Percentiles rank a stretch among this genome's conserved stretches.
These are phyloP conservation scores for Dillenia suffruticosa DNA, from an alignment of 164 flowering plant genomes.

Conservation along the genomic window DNA sequence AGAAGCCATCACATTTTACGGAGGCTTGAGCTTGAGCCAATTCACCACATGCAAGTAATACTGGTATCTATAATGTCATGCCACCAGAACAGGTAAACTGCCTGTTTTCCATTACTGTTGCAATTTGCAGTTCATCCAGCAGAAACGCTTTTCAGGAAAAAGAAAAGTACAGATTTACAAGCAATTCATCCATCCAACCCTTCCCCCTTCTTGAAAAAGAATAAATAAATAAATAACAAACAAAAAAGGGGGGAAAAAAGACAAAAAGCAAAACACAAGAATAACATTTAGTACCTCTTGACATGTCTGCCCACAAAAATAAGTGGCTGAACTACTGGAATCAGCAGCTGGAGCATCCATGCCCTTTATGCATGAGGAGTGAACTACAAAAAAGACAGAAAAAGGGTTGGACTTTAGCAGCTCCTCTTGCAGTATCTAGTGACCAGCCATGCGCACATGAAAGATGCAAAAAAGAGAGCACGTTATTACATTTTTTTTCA, in stretches of 20 bases:
- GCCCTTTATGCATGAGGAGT: slow-evolving; percentile 38
- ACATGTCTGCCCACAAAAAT: slow-evolving; percentile 56
- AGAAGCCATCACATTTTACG: too few relatives aligned
- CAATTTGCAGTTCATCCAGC: too few relatives aligned
- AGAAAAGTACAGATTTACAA: too few relatives aligned
- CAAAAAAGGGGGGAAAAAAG: neutral
- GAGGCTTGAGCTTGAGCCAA: too few relatives aligned
- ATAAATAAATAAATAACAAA: neutral
- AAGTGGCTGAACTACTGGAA: slow-evolving; percentile 13
- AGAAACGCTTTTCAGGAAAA: too few relatives aligned
- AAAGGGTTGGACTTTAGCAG: neutral
- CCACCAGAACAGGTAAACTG: too few relatives aligned
- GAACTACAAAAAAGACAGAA: slow-evolving; percentile 30
- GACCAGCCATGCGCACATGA: neutral
- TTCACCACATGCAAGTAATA: too few relatives aligned
- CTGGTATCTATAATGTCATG: too few relatives aligned
- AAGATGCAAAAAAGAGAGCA: neutral
- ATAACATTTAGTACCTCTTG: slow-evolving; percentile 39
- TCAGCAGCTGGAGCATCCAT: slow-evolving; percentile 17
- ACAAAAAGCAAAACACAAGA: neutral
- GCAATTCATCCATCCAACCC: neutral
- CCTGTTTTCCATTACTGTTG: too few relatives aligned
- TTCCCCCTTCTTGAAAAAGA: neutral
- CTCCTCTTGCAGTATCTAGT: too few relatives aligned
- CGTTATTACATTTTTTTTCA: slow-evolving; percentile 57